These are phyloP conservation scores for Pseudogymnoascus destructans DNA, from an alignment of 2,329 filamentous ascomycete species.

Conservation along the genomic window DNA sequence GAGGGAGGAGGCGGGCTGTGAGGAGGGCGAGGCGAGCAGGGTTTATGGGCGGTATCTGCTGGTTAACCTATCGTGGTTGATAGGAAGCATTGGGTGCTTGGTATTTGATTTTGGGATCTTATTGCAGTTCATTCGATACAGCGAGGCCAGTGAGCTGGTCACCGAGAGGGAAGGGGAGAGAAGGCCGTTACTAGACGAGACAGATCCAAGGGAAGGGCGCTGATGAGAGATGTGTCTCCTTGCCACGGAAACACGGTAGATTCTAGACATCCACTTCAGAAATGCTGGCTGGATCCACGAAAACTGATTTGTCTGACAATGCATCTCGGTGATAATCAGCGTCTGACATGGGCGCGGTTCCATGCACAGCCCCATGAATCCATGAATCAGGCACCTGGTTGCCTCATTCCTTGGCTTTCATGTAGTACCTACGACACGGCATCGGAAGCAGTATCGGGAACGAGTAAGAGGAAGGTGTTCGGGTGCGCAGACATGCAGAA, in stretches of 20 bases:
- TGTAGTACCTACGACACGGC: neutral
- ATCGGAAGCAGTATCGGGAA: neutral
- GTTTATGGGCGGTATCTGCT: constrained; percentile 74
- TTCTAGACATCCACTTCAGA: neutral
- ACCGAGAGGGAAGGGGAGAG: neutral
- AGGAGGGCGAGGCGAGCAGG: constrained; percentile 46
- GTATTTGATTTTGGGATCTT: constrained; percentile 79
- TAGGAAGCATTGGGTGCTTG: constrained; percentile 79
- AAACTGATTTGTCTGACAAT: neutral
- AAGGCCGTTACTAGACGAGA: constrained; percentile 6
- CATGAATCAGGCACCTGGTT: neutral
- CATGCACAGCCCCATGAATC: neutral
- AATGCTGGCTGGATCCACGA: neutral
- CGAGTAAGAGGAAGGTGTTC: neutral
- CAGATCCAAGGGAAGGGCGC: neutral
- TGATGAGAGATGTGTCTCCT: neutral
- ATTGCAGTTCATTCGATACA: constrained; percentile 82
- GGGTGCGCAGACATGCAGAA: neutral
- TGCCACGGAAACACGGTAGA: neutral
- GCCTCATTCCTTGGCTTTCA: neutral
- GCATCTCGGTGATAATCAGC: neutral
- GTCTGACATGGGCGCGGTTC: neutral
- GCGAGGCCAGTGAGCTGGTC: constrained; percentile 9
- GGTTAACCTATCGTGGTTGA: constrained; percentile 81
- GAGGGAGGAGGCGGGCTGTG: constrained; percentile 35